Evolutionary conservation across 2,329 filamentous ascomycete genomes (phyloP).

Genomic region (Pseudogymnoascus sp.): DNA sequence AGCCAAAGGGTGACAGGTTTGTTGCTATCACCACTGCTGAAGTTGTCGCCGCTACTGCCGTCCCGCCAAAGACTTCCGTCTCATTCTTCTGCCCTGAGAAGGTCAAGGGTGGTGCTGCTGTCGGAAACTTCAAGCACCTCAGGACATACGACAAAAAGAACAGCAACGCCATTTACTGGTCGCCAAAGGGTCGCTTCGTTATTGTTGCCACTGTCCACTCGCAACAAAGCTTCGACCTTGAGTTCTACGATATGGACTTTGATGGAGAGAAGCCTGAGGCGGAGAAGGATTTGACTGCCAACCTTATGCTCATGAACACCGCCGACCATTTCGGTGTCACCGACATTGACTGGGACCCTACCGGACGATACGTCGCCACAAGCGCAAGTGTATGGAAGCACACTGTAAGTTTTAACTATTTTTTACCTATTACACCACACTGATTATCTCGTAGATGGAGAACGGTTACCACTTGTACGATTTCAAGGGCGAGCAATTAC

Average conservation of each 20-base stretch:
- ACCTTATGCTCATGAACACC: constrained; percentile 88
- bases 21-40: constrained; percentile 94
- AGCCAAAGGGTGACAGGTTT: constrained; percentile 95
- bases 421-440: constrained; percentile 12
- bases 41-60: constrained; percentile 65
- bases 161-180: constrained; percentile 99
- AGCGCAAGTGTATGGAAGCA: constrained; percentile 96
- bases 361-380: constrained; percentile 85
- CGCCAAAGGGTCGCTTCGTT: constrained; percentile 88
- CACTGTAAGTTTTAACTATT: constrained; percentile 54
- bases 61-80: constrained; percentile 87
- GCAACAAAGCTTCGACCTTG: constrained; percentile 86
- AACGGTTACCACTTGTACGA: constrained; percentile 98
- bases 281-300: constrained; percentile 90
- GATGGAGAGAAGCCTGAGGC: constrained; percentile 91
- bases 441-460: constrained; percentile 65
- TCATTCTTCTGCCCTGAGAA: constrained; percentile 97
- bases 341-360: constrained; percentile 96
- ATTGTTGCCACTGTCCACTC: constrained; percentile 89
- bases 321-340: constrained; percentile 96
- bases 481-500: constrained; percentile 81
- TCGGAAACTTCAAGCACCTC: constrained; percentile 94
- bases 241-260: constrained; percentile 97
- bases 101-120: constrained; percentile 62
- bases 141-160: constrained; percentile 98